These are phyloP conservation scores for Symbiodinium pilosum DNA, from an alignment of 73 alveolate species.

Conservation along the genomic window DNA sequence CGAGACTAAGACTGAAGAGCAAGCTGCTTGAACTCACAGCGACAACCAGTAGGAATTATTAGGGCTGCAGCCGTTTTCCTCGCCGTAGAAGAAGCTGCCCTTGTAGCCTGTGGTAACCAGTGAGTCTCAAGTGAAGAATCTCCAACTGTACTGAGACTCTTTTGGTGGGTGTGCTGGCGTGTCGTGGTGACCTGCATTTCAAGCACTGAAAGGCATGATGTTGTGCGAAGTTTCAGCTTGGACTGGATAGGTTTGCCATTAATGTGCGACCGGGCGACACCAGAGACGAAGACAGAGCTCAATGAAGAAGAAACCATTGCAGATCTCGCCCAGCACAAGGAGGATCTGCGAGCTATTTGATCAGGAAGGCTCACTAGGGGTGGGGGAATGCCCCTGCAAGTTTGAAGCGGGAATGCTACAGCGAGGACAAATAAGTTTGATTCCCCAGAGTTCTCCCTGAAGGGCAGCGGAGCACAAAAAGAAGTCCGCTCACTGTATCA, in stretches of 20 bases:
- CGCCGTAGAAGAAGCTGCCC: neutral
- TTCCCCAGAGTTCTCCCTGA: too few species aligned
- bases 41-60: too few species aligned
- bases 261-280: conserved; percentile 57
- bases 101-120: neutral
- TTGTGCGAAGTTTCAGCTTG: neutral
- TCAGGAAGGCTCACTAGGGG: too few species aligned
- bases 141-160: too few species aligned
- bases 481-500: too few species aligned
- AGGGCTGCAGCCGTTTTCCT: neutral
- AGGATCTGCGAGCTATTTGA: conserved; percentile 1
- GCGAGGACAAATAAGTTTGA: too few species aligned
- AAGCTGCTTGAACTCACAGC: too few species aligned
- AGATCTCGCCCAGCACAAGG: conserved; percentile 39
- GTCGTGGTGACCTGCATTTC: neutral
- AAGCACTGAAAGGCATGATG: neutral
- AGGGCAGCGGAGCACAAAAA: too few species aligned
- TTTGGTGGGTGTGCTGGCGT: neutral
- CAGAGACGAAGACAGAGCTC: conserved; percentile 49
- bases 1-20: too few species aligned
- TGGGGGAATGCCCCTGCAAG: too few species aligned
- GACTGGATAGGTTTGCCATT: neutral
- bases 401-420: too few species aligned
- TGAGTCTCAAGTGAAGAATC: too few species aligned
- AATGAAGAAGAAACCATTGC: conserved; percentile 52